Percentiles rank a stretch among this genome's conserved stretches.
Evolutionary conservation across 2,329 filamentous ascomycete species (phyloP).

Genomic region (Bimuria novae-zelandiae): DNA sequence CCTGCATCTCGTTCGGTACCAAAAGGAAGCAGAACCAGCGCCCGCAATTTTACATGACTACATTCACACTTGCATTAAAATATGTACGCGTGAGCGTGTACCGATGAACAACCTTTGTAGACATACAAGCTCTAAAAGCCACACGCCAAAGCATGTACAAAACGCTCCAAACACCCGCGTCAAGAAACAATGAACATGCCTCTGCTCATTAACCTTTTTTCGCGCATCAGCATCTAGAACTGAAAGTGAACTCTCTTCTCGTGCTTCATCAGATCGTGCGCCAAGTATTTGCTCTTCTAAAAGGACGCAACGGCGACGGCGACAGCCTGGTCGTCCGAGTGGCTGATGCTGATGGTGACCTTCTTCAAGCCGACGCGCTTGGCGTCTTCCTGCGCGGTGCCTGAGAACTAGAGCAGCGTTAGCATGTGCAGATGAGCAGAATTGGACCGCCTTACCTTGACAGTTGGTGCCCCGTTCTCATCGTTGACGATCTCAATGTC

Average conservation of each 20-base stretch:
- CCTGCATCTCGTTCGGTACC: too few relatives aligned
- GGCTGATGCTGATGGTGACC: constrained; percentile 92
- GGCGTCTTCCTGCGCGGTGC: constrained; percentile 81
- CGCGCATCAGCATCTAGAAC: neutral
- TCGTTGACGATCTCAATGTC: constrained; percentile 92
- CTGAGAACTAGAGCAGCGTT: constrained; percentile 69
- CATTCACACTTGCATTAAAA: constrained; percentile 2
- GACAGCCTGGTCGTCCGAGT: constrained; percentile 91
- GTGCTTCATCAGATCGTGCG: neutral
- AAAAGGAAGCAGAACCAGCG: too few relatives aligned
- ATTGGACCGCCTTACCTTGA: constrained; percentile 68
- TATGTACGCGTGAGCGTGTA: neutral
- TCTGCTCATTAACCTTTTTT: neutral
- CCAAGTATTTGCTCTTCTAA: constrained; percentile 47
- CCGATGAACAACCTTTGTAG: neutral
- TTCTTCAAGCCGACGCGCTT: constrained; percentile 84
- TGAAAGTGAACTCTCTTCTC: neutral
- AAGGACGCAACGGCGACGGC: constrained; percentile 88
- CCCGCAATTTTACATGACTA: too few relatives aligned
- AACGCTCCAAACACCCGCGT: constrained; percentile 1
- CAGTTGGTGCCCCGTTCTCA: constrained; percentile 79
- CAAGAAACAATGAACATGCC: neutral
- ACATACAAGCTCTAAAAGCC: neutral
- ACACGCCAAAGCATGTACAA: neutral
- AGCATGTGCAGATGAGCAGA: constrained; percentile 12